Evolutionary conservation across 768 basidiomycete genomes (phyloP).

Genomic region (Leccinum boreale): DNA sequence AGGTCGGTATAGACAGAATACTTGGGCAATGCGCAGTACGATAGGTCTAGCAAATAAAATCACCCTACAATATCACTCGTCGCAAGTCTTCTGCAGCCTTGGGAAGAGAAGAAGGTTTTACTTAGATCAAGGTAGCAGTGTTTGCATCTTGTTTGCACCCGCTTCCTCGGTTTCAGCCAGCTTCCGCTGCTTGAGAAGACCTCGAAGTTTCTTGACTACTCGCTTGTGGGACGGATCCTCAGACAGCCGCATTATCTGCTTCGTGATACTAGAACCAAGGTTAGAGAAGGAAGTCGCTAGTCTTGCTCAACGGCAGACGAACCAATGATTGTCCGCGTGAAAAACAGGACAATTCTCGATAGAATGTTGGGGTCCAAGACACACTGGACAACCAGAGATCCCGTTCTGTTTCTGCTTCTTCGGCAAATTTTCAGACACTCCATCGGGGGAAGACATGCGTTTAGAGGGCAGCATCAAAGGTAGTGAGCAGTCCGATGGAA

Average conservation of each 20-base stretch:
- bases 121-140: background rate
- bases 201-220: conserved; percentile 38
- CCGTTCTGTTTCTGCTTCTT: conserved; percentile 39
- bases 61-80: conserved; percentile 13
- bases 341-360: conserved; percentile 57
- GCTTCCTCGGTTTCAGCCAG: conserved; percentile 9
- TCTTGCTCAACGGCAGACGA: conserved; percentile 4
- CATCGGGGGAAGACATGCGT: conserved; percentile 33
- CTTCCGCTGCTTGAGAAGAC: conserved; percentile 37
- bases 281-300: conserved; percentile 1
- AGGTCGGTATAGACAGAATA: background rate
- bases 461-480: conserved; percentile 30
- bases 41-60: conserved; percentile 8
- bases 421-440: conserved; percentile 20
- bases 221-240: conserved; percentile 34
- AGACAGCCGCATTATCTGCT: conserved; percentile 44
- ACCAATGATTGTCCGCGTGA: conserved; percentile 53
- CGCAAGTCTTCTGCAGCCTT: background rate
- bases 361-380: conserved; percentile 42
- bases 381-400: conserved; percentile 43
- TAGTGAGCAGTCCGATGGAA: background rate
- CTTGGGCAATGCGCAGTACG: conserved; percentile 4
- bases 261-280: conserved; percentile 35
- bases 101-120: background rate
- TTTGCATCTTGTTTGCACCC: conserved; percentile 2